phyloP scores from a whole-genome alignment of 306 rosid genomes.

The Lotus japonicus region DNA sequence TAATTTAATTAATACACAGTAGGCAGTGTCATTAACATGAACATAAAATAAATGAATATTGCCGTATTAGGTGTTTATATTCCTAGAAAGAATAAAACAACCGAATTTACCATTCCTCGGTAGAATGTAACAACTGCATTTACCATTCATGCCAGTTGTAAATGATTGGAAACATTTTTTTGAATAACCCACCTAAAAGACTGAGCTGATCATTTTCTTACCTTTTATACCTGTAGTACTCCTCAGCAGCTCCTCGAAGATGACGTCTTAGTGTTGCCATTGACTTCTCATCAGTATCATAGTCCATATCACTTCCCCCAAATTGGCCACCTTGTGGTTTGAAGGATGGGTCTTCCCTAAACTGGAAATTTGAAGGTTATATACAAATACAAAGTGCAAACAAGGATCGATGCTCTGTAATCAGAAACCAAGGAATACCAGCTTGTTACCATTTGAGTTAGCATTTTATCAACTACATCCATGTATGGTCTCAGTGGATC shows the following conservation, averaged over 20 bases:
- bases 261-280: slow-evolving; percentile 95
- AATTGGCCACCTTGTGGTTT: slow-evolving; percentile 92
- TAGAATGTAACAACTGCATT: slow-evolving; percentile 7
- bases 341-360: slow-evolving; percentile 88
- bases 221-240: slow-evolving; percentile 94
- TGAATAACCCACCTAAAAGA: slow-evolving; percentile 14
- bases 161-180: slow-evolving; percentile 10
- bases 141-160: background rate
- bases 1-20: slow-evolving; percentile 3
- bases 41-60: background rate
- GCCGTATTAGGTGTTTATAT: background rate
- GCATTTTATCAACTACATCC: slow-evolving; percentile 74
- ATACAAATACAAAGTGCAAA: slow-evolving; percentile 13
- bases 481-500: slow-evolving; percentile 91
- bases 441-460: slow-evolving; percentile 67
- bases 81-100: slow-evolving; percentile 15
- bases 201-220: slow-evolving; percentile 24
- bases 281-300: slow-evolving; percentile 95
- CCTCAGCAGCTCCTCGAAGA: slow-evolving; percentile 88
- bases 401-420: background rate
- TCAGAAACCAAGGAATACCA: slow-evolving; percentile 9
- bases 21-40: background rate
- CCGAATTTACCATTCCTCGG: background rate
- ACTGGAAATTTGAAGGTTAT: slow-evolving; percentile 40
- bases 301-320: slow-evolving; percentile 92